Conservation (phyloP, 441 rosid genomes). For the Populus hybrid region DNA sequence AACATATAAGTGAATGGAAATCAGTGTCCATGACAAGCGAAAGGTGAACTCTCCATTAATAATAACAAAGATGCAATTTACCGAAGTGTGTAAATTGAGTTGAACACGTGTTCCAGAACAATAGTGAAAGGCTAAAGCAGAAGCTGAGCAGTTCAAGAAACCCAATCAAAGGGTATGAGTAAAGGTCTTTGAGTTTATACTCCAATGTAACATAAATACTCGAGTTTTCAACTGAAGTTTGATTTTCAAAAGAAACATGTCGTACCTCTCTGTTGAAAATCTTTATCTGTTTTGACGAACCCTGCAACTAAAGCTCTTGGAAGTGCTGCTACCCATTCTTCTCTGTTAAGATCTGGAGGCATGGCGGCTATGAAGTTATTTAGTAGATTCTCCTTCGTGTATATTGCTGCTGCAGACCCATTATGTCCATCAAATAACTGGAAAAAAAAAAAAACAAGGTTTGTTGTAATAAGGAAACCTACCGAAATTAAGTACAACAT, state of each 20-base stretch:
- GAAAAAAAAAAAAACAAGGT: conserved; percentile 9
- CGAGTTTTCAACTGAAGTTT: not conserved
- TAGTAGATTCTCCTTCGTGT: conserved; percentile 87
- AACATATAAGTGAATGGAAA: not conserved
- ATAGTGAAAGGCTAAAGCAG: conserved; percentile 4
- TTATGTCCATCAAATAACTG: conserved; percentile 99
- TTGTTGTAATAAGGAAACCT: not conserved
- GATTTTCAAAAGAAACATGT: not conserved
- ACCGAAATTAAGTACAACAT: not conserved
- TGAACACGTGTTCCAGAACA: not conserved
- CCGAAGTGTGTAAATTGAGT: not conserved
- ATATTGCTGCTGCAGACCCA: conserved; percentile 95
- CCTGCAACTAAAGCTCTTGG: conserved; percentile 92
- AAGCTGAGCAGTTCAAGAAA: not conserved
- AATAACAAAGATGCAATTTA: not conserved
- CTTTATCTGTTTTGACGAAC: conserved; percentile 39
- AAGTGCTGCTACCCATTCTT: conserved; percentile 88
- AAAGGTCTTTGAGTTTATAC: not conserved
- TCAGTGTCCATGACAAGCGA: not conserved
- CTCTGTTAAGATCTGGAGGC: conserved; percentile 85
- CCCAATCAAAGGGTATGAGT: not conserved
- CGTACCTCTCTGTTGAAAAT: conserved; percentile 79
- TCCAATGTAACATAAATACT: not conserved
- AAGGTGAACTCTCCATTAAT: not conserved
- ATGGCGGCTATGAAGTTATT: conserved; percentile 76